Conservation (phyloP, 495 filamentous ascomycete species). For the Ramalina peruviana region DNA sequence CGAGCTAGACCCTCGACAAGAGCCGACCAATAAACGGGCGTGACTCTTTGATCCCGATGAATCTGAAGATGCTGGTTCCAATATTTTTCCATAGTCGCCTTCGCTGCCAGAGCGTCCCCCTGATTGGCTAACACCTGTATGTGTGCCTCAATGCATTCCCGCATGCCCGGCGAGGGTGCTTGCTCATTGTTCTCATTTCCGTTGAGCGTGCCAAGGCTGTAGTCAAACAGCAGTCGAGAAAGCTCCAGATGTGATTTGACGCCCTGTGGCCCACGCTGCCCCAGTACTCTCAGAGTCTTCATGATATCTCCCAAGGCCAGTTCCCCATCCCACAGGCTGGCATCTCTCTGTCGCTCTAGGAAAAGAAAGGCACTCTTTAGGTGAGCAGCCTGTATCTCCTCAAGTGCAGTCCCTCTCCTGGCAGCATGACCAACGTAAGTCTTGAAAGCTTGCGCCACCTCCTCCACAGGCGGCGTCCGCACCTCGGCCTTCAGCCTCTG, state of each 20-base stretch:
- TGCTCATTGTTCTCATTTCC: no score
- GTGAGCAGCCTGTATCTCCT: conserved; percentile 49
- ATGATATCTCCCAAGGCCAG: no score
- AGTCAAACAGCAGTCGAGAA: conserved; percentile 37
- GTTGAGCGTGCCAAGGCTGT: no score
- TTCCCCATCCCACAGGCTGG: conserved; percentile 20
- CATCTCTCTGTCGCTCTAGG: conserved; percentile 28
- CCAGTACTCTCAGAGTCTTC: no score
- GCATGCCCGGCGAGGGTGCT: no score
- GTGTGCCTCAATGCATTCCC: conserved; percentile 32
- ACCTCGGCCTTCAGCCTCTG: conserved; percentile 29
- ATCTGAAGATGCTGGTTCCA: conserved; percentile 12
- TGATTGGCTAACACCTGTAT: conserved; percentile 43
- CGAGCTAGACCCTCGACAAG: conserved; percentile 53
- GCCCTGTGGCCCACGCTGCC: no score
- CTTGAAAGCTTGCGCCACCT: conserved; percentile 49
- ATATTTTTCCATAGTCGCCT: conserved; percentile 33
- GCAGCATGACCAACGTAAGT: conserved; percentile 39
- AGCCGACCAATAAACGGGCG: conserved; percentile 36
- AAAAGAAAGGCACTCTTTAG: conserved; percentile 43
- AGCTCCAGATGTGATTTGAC: conserved; percentile 32
- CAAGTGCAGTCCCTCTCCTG: conserved; percentile 38
- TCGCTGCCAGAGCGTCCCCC: conserved; percentile 45
- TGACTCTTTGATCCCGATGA: conserved; percentile 5
- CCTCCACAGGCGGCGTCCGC: conserved; percentile 42